phyloP scores from a whole-genome alignment of 768 basidiomycete species.

The Cystofilobasidium ferigula region DNA sequence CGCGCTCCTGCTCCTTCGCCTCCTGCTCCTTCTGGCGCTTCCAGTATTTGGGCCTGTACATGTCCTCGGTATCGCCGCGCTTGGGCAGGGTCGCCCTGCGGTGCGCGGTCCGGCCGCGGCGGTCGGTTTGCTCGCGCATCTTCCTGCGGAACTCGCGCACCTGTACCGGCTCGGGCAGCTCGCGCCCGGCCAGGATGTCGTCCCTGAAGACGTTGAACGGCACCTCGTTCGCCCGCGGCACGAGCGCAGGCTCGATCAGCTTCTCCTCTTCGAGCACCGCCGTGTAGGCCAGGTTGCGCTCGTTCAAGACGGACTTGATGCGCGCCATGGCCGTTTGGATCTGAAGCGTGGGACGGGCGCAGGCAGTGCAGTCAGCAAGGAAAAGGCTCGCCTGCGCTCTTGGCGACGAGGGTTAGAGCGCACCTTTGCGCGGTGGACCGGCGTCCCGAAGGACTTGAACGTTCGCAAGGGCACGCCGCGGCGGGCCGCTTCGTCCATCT shows the following conservation, averaged over 20 bases:
- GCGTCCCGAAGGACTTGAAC: not conserved
- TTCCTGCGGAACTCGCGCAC: not conserved
- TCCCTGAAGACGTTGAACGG: not conserved
- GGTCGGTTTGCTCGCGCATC: not conserved
- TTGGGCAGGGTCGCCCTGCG: not conserved
- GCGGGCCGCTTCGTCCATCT: conserved; percentile 34
- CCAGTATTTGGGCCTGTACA: not conserved
- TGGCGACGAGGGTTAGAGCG: not conserved
- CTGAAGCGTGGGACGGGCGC: not conserved
- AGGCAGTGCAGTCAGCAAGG: not conserved
- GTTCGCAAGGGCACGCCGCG: not conserved
- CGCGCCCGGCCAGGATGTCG: not conserved
- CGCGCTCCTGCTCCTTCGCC: too few species aligned
- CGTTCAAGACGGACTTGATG: conserved; percentile 83
- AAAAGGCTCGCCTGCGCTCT: too few species aligned
- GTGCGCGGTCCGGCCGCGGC: not conserved
- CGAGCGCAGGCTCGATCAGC: not conserved
- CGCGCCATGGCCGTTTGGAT: conserved; percentile 65
- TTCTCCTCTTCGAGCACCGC: conserved; percentile 40
- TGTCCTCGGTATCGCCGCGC: not conserved
- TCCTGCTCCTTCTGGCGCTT: too few species aligned
- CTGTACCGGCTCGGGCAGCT: not conserved
- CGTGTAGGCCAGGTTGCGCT: conserved; percentile 73
- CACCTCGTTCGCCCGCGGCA: not conserved
- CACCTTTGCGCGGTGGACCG: not conserved